Evolutionary conservation across 495 filamentous ascomycete species (phyloP).

Genomic region (Xylaria telfairii): DNA sequence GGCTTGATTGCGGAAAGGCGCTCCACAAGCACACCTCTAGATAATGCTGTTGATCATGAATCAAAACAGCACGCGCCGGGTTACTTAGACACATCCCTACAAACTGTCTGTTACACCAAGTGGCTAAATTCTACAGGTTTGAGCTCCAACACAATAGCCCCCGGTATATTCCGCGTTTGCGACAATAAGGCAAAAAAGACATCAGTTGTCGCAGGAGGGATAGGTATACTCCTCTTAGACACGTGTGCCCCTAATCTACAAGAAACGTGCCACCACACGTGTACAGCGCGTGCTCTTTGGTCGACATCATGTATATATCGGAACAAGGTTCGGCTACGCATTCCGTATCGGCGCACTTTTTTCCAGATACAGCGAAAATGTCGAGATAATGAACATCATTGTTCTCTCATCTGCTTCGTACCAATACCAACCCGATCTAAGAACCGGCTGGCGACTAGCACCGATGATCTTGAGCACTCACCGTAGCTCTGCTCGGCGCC

Average conservation of each 20-base stretch:
- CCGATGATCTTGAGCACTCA: not conserved
- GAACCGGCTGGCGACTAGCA: not conserved
- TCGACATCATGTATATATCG: not conserved
- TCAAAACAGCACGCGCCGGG: not conserved
- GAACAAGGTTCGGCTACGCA: constrained; percentile 12
- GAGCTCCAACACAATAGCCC: not conserved
- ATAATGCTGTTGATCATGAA: not conserved
- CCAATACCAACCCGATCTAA: not conserved
- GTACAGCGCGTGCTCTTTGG: not conserved
- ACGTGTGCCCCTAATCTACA: not conserved
- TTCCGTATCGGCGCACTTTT: not conserved
- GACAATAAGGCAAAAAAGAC: not conserved
- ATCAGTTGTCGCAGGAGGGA: not conserved
- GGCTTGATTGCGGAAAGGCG: constrained; percentile 3
- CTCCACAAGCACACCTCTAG: not conserved
- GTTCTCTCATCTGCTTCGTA: not conserved
- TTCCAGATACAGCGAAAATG: not conserved
- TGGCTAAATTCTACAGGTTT: not conserved
- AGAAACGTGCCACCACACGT: constrained; percentile 10
- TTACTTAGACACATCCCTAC: not conserved
- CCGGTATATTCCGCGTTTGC: not conserved
- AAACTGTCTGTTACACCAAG: not conserved
- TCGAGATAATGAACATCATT: not conserved
- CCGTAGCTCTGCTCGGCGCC: not conserved
- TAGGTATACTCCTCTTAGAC: not conserved